Conservation (phyloP, 768 basidiomycete species). For the Leccinellum rugosiceps region DNA sequence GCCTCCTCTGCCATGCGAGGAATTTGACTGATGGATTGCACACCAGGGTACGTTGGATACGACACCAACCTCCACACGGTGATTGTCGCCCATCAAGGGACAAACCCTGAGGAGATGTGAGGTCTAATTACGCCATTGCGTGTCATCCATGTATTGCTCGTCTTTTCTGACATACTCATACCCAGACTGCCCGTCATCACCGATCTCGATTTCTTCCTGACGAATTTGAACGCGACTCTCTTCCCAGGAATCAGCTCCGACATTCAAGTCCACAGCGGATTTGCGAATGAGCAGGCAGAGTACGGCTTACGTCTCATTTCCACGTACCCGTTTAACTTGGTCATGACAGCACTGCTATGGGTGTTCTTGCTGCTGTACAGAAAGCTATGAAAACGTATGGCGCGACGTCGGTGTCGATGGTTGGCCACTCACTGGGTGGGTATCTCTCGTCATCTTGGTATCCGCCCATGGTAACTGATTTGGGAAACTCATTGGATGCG, state of each 20-base stretch:
- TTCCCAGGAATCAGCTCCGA: constrained; percentile 48
- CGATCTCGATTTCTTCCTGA: constrained; percentile 39
- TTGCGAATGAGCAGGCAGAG: constrained; percentile 42
- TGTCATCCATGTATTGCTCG: background rate
- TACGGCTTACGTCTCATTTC: constrained; percentile 22
- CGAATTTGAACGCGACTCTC: constrained; percentile 34
- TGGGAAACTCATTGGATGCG: background rate
- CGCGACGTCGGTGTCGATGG: constrained; percentile 39
- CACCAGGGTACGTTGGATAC: constrained; percentile 52
- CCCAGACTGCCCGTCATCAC: constrained; percentile 39
- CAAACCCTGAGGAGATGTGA: constrained; percentile 29
- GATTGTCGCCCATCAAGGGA: constrained; percentile 39
- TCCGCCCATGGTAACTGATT: background rate
- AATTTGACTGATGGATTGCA: background rate
- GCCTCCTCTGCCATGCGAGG: background rate
- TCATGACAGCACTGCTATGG: constrained; percentile 35
- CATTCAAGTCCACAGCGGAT: constrained; percentile 48
- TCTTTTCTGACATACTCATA: background rate
- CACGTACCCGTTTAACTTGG: background rate
- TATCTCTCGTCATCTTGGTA: background rate
- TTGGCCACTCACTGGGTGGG: constrained; percentile 44
- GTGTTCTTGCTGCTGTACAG: constrained; percentile 45
- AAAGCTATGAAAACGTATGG: constrained; percentile 34
- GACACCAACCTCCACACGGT: constrained; percentile 37
- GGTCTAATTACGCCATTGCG: background rate